Evolutionary conservation across 352 stramenopile species (phyloP).

Genomic region (Pythium sp.): DNA sequence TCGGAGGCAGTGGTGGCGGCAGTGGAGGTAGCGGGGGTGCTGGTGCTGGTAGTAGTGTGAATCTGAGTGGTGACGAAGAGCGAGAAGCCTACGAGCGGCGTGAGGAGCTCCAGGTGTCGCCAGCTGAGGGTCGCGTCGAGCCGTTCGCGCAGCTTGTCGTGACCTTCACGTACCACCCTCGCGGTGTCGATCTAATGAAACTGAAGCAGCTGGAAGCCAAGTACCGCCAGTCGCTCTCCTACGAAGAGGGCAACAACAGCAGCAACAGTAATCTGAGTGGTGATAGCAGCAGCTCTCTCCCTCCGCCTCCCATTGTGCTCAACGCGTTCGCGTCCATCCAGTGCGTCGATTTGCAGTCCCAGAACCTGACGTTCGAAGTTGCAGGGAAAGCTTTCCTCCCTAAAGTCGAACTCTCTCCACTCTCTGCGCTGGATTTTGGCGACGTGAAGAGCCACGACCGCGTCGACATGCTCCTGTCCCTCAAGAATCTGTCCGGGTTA

Average conservation of each 20-base stretch:
- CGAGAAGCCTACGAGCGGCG: conserved; percentile 61
- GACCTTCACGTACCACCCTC: conserved; percentile 52
- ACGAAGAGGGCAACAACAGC: conserved; percentile 16
- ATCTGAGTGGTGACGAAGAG: conserved; percentile 40
- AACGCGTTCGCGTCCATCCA: conserved; percentile 74
- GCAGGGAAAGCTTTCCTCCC: conserved; percentile 57
- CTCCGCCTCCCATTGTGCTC: conserved; percentile 30
- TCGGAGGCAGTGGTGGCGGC: conserved; percentile 23
- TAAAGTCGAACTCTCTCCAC: conserved; percentile 41
- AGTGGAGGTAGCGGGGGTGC: conserved; percentile 9
- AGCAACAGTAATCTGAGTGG: not conserved
- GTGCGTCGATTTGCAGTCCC: conserved; percentile 56
- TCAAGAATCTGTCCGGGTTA: conserved; percentile 80
- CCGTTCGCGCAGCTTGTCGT: conserved; percentile 47
- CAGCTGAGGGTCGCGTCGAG: conserved; percentile 55
- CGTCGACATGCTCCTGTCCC: conserved; percentile 75
- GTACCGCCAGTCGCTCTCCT: conserved; percentile 7
- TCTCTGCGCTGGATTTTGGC: conserved; percentile 74
- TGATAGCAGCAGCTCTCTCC: conserved; percentile 4
- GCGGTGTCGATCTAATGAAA: conserved; percentile 29
- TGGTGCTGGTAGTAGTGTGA: not conserved
- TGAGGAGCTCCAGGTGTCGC: conserved; percentile 65
- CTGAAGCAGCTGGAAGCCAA: conserved; percentile 28
- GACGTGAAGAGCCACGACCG: conserved; percentile 75
- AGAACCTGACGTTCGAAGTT: conserved; percentile 80